Evolutionary conservation across 768 basidiomycete species (phyloP).

Genomic region (Paxillus ammoniavirescens): DNA sequence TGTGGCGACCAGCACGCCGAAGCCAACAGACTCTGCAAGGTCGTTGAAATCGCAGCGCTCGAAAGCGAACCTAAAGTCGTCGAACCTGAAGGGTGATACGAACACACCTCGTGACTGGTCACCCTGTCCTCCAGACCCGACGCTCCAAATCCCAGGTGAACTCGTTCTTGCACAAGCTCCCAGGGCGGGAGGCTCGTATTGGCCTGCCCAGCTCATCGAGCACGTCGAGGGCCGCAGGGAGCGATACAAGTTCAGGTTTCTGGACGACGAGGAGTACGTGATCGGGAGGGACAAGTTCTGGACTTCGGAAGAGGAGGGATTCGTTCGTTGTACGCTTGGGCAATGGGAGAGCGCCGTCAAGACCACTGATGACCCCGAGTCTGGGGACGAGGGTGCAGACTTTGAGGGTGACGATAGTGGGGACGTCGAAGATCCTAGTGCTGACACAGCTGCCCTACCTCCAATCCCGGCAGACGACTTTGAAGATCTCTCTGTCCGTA

Average conservation of each 20-base stretch:
- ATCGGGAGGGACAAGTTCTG: conserved; percentile 53
- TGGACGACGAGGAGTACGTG: conserved; percentile 48
- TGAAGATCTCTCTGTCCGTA: conserved; percentile 43
- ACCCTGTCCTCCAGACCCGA: conserved; percentile 45
- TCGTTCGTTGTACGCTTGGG: conserved; percentile 63
- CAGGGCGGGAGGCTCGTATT: conserved; percentile 42
- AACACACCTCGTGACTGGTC: conserved; percentile 27
- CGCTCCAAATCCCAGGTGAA: conserved; percentile 66
- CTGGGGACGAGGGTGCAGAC: conserved; percentile 5
- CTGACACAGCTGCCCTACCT: conserved; percentile 19
- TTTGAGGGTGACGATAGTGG: conserved; percentile 38
- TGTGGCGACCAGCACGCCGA: conserved; percentile 5
- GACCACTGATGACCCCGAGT: conserved; percentile 25
- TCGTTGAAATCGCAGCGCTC: conserved; percentile 18
- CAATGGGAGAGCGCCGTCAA: conserved; percentile 47
- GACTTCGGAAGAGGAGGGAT: conserved; percentile 56
- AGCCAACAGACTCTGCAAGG: conserved; percentile 8
- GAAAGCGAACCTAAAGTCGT: background rate
- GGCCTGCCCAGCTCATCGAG: conserved; percentile 63
- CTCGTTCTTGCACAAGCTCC: conserved; percentile 50
- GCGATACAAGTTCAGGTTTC: conserved; percentile 57
- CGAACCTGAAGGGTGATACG: conserved; percentile 12
- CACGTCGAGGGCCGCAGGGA: conserved; percentile 43
- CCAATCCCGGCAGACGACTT: conserved; percentile 51
- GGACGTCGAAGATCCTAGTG: conserved; percentile 16